phyloP scores from a whole-genome alignment of 176 grass and related monocot genomes.

The Bromus sterilis region DNA sequence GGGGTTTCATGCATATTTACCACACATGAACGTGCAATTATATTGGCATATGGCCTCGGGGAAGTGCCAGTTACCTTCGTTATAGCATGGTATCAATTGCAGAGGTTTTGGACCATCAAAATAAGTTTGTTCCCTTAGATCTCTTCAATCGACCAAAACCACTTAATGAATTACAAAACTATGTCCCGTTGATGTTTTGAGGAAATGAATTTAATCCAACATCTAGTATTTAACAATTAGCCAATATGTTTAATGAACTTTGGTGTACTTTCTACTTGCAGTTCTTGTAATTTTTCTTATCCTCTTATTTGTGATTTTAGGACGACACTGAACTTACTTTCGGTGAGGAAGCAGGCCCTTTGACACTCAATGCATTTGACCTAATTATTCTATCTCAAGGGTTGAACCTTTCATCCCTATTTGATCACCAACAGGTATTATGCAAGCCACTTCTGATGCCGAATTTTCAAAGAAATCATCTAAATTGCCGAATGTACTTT shows the following conservation, averaged over 20 bases:
- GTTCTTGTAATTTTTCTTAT: background rate
- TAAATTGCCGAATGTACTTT: background rate
- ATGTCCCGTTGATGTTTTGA: background rate
- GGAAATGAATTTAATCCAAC: background rate
- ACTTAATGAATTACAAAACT: background rate
- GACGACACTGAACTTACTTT: slow-evolving; percentile 45
- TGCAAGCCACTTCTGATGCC: background rate
- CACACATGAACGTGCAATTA: background rate
- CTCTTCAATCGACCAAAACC: background rate
- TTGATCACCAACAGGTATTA: slow-evolving; percentile 83
- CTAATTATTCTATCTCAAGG: slow-evolving; percentile 91
- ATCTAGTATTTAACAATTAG: background rate
- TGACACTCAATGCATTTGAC: slow-evolving; percentile 97
- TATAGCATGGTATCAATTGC: background rate
- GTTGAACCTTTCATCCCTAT: slow-evolving; percentile 78
- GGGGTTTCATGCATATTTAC: background rate
- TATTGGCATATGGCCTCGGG: background rate
- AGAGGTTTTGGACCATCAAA: background rate
- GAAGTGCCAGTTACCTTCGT: background rate
- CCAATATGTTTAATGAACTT: background rate
- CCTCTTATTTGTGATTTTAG: slow-evolving; percentile 35
- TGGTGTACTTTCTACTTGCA: background rate
- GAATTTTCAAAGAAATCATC: background rate
- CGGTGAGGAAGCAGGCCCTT: slow-evolving; percentile 64
- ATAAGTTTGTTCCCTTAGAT: background rate